phyloP scores from a whole-genome alignment of 2,329 filamentous ascomycete genomes.

The Sporothrix schenckii region DNA sequence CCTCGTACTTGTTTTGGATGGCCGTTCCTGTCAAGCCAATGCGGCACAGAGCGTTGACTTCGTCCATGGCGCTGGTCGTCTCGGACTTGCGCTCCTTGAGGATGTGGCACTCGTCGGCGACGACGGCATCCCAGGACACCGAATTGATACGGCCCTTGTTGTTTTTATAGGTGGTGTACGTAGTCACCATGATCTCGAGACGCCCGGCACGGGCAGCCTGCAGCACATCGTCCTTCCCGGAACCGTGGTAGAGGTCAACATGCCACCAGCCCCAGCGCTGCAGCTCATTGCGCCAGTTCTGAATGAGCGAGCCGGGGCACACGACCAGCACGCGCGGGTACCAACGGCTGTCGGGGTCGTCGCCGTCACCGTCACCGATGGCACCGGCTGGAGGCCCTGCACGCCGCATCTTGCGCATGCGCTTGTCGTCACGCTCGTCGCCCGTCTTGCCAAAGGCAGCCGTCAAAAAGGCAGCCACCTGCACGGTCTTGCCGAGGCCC shows the following conservation, averaged over 20 bases:
- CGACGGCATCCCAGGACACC: slow-evolving; percentile 88
- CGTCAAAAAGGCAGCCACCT: slow-evolving; percentile 89
- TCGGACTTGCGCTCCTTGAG: slow-evolving; percentile 80
- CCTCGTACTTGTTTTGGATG: slow-evolving; percentile 97
- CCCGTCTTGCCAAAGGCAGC: slow-evolving; percentile 93
- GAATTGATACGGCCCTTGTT: slow-evolving; percentile 74
- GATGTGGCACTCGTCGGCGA: slow-evolving; percentile 91
- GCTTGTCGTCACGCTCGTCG: slow-evolving; percentile 80
- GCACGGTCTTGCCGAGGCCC: slow-evolving; percentile 95
- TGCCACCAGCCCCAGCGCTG: slow-evolving; percentile 96
- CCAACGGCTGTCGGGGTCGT: slow-evolving; percentile 50
- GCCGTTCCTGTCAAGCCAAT: slow-evolving; percentile 94
- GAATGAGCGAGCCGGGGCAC: slow-evolving; percentile 83
- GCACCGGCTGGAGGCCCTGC: slow-evolving; percentile 36
- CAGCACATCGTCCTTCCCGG: slow-evolving; percentile 68
- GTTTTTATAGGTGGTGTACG: slow-evolving; percentile 87
- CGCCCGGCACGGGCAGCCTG: slow-evolving; percentile 73
- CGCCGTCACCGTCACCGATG: neutral
- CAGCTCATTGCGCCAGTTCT: slow-evolving; percentile 89
- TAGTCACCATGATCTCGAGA: slow-evolving; percentile 90
- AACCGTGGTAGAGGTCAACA: slow-evolving; percentile 77
- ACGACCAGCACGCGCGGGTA: slow-evolving; percentile 84
- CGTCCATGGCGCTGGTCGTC: slow-evolving; percentile 82
- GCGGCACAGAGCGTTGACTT: slow-evolving; percentile 86
- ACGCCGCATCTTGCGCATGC: slow-evolving; percentile 83